Evolutionary conservation across 306 rosid genomes (phyloP), one percentile per base, ranked within the genome.

Genomic region (Vigna trinervia): DNA sequence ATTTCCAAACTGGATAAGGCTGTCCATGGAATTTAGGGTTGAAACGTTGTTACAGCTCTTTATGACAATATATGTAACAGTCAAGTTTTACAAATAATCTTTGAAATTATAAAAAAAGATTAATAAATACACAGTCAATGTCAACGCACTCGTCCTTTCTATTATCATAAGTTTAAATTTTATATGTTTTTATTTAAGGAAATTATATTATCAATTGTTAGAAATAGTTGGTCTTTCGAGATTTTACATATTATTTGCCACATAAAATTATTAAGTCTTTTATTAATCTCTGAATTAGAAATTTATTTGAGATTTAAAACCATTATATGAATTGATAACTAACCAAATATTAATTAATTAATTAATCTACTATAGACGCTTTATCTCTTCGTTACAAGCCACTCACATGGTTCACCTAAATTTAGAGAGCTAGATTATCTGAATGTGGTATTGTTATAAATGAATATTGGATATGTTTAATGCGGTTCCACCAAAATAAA

Each of bases 1-100:
- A 52, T n/a, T 71, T 39, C 8, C 62, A 30, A 32, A 71, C 14
- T 52, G 75, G 75, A 71, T 71, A 71, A 71, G 62, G 75, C 8
- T 71, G 62, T 70, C 30, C 17, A 50, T 70, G 15, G 36, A 30
- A 30, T 36, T 36, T 6, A 36, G 41, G 8, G 9, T 36, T 6
- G 38, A 34, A 5, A 34, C 6, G 6, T 34, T 26, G 38, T 34
- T 34, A 34, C 38, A 34, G 6, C 38, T 34, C 38, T 34, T 30
- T 4, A 30, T 30, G 38, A 34, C 38, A 34, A 34, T 4, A 4
- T 34, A 34, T 34, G 38, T 34, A 34, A 34, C 38, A 34, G 38
- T 34, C 38, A 34, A 34, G 6, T 5, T 34, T 34, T 34, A 34
- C 38, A 4, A 34, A 34, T 4, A 3, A 30, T 30, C 5, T 30